phyloP scores from a whole-genome alignment of 2,329 filamentous ascomycete genomes.

The Malbranchea cinnamomea region DNA sequence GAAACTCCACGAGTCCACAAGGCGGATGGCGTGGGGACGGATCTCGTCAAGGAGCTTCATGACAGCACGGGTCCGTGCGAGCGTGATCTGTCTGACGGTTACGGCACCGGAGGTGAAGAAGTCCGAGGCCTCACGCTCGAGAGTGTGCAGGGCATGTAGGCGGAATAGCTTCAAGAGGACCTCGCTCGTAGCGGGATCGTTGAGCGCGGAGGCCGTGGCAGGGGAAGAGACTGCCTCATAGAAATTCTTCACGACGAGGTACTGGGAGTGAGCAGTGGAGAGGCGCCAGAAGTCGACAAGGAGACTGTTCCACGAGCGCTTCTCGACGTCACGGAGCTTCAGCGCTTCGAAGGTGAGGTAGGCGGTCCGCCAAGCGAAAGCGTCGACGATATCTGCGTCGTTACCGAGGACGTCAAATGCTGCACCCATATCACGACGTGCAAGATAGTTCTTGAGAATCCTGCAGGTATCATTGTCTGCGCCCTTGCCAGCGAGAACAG shows the following conservation, averaged over 20 bases:
- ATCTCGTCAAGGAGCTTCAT: conserved; percentile 58
- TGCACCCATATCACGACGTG: conserved; percentile 52
- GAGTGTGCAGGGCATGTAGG: conserved; percentile 48
- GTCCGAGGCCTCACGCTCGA: conserved; percentile 54
- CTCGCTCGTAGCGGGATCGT: conserved; percentile 39
- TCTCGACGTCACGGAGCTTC: conserved; percentile 58
- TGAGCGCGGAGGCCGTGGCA: conserved; percentile 36
- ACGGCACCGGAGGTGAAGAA: conserved; percentile 58
- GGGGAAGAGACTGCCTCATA: conserved; percentile 50
- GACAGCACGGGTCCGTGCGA: conserved; percentile 51
- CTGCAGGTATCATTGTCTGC: conserved; percentile 53
- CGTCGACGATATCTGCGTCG: conserved; percentile 55
- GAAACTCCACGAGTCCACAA: conserved; percentile 64
- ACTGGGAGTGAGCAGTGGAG: conserved; percentile 60
- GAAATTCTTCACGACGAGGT: conserved; percentile 66
- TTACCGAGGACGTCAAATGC: conserved; percentile 59
- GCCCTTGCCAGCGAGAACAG: conserved; percentile 49
- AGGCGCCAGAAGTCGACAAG: conserved; percentile 67
- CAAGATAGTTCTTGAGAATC: conserved; percentile 50
- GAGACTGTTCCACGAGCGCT: conserved; percentile 62
- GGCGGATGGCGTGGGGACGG: conserved; percentile 53
- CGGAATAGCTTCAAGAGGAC: conserved; percentile 54
- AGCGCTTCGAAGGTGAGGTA: conserved; percentile 63
- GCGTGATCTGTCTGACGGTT: conserved; percentile 56
- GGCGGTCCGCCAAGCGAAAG: conserved; percentile 61